Percentiles rank a stretch among this genome's conserved stretches.
Conservation (phyloP, 495 filamentous ascomycete genomes). For the Hypoxylon fragiforme region DNA sequence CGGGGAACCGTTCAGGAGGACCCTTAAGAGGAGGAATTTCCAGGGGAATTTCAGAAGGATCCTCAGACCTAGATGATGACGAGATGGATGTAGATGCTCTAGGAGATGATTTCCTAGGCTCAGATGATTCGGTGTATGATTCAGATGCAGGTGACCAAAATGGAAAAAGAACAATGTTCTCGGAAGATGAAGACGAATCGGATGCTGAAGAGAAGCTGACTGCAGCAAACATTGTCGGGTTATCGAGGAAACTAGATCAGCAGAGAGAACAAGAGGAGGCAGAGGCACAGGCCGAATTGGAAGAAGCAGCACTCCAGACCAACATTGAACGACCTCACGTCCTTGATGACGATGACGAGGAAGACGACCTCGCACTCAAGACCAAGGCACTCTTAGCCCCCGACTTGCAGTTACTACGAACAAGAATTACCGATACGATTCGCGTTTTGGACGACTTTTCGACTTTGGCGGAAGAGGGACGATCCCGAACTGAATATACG, state of each 20-base stretch:
- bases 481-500: slow-evolving; percentile 85
- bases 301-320: slow-evolving; percentile 88
- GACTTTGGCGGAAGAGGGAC: slow-evolving; percentile 72
- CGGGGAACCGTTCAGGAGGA: too few species aligned
- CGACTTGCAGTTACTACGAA: slow-evolving; percentile 85
- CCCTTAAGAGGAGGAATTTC: too few species aligned
- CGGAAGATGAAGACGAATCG: slow-evolving; percentile 89
- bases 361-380: slow-evolving; percentile 49
- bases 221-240: slow-evolving; percentile 92
- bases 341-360: slow-evolving; percentile 59
- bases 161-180: slow-evolving; percentile 72
- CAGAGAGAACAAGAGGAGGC: slow-evolving; percentile 69
- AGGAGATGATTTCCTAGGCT: slow-evolving; percentile 61
- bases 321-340: slow-evolving; percentile 83
- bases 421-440: slow-evolving; percentile 89
- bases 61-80: slow-evolving; percentile 44
- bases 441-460: slow-evolving; percentile 87
- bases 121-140: slow-evolving; percentile 69
- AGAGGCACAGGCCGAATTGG: slow-evolving; percentile 77
- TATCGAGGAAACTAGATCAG: slow-evolving; percentile 79
- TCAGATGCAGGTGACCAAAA: slow-evolving; percentile 73
- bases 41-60: slow-evolving; percentile 60
- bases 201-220: slow-evolving; percentile 90
- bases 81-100: slow-evolving; percentile 43
- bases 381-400: slow-evolving; percentile 67